Conservation (phyloP, 495 filamentous ascomycete species). For the Lepidopterella palustris region DNA sequence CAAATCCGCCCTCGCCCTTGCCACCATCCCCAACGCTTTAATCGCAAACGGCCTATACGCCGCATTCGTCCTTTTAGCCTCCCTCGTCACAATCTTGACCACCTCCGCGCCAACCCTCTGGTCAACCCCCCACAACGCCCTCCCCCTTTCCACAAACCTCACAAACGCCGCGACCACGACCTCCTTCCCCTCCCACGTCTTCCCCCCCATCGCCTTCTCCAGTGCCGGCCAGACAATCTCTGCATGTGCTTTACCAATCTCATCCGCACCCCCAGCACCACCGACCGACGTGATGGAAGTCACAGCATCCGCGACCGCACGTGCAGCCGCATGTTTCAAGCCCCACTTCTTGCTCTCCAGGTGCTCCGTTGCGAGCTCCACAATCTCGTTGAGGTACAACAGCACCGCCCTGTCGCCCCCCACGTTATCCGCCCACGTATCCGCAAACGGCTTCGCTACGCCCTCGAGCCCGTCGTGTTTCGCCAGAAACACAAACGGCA, state of each 20-base stretch:
- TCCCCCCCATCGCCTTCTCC: conserved; percentile 72
- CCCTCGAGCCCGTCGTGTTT: conserved; percentile 78
- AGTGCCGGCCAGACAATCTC: conserved; percentile 71
- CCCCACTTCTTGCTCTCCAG: conserved; percentile 77
- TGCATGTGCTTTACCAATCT: conserved; percentile 51
- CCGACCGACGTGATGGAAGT: conserved; percentile 15
- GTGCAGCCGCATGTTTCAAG: conserved; percentile 79
- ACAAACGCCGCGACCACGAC: conserved; percentile 79
- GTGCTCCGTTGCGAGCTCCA: conserved; percentile 55
- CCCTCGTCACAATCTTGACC: conserved; percentile 49
- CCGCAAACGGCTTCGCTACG: conserved; percentile 65
- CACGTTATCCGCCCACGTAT: conserved; percentile 85
- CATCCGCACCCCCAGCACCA: conserved; percentile 18
- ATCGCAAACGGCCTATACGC: conserved; percentile 72
- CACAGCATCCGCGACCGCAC: conserved; percentile 69
- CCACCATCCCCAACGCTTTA: conserved; percentile 63
- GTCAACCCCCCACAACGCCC: conserved; percentile 51
- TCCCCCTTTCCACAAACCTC: conserved; percentile 59
- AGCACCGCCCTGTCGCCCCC: conserved; percentile 74
- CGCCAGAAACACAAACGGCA: conserved; percentile 83
- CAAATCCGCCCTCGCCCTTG: conserved; percentile 53
- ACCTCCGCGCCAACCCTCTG: conserved; percentile 43
- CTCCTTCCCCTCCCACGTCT: conserved; percentile 93
- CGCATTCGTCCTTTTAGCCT: conserved; percentile 84
- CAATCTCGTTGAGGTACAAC: conserved; percentile 78